Conservation (phyloP, 2,329 filamentous ascomycete genomes). For the Fusarium drepaniforme region DNA sequence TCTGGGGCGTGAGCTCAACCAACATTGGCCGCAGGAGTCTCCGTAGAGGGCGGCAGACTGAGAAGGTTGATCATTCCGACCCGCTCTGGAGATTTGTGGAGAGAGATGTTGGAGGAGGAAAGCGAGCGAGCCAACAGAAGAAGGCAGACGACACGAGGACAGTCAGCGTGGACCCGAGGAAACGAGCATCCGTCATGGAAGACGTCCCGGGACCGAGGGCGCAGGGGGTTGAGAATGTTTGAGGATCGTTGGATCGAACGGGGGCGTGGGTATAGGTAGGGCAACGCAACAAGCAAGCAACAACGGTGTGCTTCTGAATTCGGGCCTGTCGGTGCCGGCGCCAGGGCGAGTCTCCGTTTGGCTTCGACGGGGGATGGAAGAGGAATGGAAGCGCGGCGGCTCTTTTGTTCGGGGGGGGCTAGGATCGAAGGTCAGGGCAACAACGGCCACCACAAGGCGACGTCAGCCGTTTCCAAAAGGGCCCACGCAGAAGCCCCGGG, state of each 20-base stretch:
- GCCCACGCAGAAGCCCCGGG: conserved; percentile 29
- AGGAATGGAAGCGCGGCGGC: conserved; percentile 44
- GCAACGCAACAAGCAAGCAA: neutral
- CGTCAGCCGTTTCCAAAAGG: conserved; percentile 40
- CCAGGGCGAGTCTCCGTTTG: conserved; percentile 31
- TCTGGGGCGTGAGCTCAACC: conserved; percentile 45
- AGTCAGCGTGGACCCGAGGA: conserved; percentile 44
- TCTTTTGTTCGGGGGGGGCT: conserved; percentile 45
- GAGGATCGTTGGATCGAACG: conserved; percentile 35
- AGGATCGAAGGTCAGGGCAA: conserved; percentile 43
- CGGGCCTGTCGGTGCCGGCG: conserved; percentile 33
- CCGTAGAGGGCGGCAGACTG: conserved; percentile 48
- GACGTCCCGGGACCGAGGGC: conserved; percentile 16
- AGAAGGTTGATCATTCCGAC: conserved; percentile 52
- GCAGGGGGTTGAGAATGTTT: conserved; percentile 38
- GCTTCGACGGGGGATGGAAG: conserved; percentile 43
- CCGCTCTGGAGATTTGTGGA: conserved; percentile 49
- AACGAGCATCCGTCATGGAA: conserved; percentile 39
- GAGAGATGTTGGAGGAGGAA: conserved; percentile 40
- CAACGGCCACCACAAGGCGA: conserved; percentile 25
- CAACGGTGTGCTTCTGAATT: conserved; percentile 29
- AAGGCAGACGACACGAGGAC: conserved; percentile 34
- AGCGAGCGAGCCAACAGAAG: conserved; percentile 42
- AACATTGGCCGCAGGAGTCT: conserved; percentile 47
- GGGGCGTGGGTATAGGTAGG: conserved; percentile 40